Percentiles rank a stretch among this genome's conserved stretches.
Evolutionary conservation across 1,139 yeast species (phyloP).

Genomic region (Oligophagozyma castellii): DNA sequence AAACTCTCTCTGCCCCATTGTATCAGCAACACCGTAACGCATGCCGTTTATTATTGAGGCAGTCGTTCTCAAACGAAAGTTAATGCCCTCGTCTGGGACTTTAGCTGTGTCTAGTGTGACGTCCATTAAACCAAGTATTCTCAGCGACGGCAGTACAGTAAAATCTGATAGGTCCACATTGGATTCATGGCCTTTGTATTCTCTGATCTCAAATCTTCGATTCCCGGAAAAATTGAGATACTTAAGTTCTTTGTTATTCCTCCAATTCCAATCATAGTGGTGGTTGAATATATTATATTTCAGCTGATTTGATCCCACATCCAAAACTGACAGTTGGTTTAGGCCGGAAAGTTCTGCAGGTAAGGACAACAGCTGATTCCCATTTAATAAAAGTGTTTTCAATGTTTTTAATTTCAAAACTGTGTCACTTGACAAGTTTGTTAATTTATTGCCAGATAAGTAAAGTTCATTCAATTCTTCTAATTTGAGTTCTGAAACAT

Average conservation of each 20-base stretch:
- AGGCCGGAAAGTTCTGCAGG: slow-evolving; percentile 83
- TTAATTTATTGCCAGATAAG: slow-evolving; percentile 71
- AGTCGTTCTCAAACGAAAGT: slow-evolving; percentile 80
- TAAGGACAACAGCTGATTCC: slow-evolving; percentile 71
- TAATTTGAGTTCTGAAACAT: slow-evolving; percentile 53
- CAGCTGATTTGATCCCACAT: slow-evolving; percentile 82
- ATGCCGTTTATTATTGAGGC: slow-evolving; percentile 70
- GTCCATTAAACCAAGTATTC: slow-evolving; percentile 81
- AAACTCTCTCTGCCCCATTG: slow-evolving; percentile 54
- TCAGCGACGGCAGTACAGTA: slow-evolving; percentile 54
- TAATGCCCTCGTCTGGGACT: slow-evolving; percentile 78
- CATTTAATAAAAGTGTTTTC: slow-evolving; percentile 56
- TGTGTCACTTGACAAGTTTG: slow-evolving; percentile 77
- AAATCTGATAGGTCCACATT: slow-evolving; percentile 55
- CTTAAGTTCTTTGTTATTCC: slow-evolving; percentile 59
- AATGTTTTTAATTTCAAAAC: slow-evolving; percentile 47
- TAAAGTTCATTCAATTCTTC: slow-evolving; percentile 51
- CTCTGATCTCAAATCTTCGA: slow-evolving; percentile 70
- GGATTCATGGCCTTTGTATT: slow-evolving; percentile 26
- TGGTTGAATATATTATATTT: slow-evolving; percentile 87
- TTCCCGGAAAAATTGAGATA: slow-evolving; percentile 89
- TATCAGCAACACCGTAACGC: slow-evolving; percentile 87
- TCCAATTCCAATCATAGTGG: slow-evolving; percentile 99
- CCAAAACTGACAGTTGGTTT: slow-evolving; percentile 51
- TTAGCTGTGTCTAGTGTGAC: slow-evolving; percentile 73